Base-by-base conservation (phyloP, 306 rosid genomes). In the Dalbergia cultrata region DNA sequence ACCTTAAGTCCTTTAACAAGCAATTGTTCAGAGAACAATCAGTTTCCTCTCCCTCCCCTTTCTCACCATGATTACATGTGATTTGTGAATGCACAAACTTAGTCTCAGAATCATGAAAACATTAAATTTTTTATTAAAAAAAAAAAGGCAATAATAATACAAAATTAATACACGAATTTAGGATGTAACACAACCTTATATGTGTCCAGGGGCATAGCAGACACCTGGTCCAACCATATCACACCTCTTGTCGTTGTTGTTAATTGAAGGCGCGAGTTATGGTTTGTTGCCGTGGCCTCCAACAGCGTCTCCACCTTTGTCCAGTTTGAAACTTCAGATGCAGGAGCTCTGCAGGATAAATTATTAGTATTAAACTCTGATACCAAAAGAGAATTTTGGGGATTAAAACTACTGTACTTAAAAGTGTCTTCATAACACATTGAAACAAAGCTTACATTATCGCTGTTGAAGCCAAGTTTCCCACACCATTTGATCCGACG, bases 291-390 rank as follows among this genome's bases (percentile, higher is more conserved):
- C 68, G 70, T 59, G 72, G 88, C 85, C 81, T 71, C 85, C 62
- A 85, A 66, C 57, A 76, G 0, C 37, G 68, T 67, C 85, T 85
- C 88, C 45, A 81, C 80, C 80, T 72, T 85, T 4, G 61, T 76
- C 88, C 88, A 85, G 49, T 76, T 76, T 49, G 82, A 85, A 81
- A 37, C 82, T 74, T 95, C 90, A 62, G 84, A 81, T 21, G 84
- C 95, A 71, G 89, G 72, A 78, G 88, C 88, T 58, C 98, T 94
- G 90, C 83, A 84, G 75, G 66, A 65, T 77, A 33, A 70, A 72
- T 26, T 45, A 53, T 53, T 57, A 63, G 61, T 70, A 72, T 31
- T 34, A 71, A n/a, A n/a, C 62, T 47, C 18, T 63, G 33, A 68
- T 74, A 61, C 18, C n/a, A 68, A 58, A 78, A 67, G 68, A 70